Percentiles rank a stretch among this genome's conserved stretches.
Conservation (phyloP, 140 eudicot genomes). For the Anethum foeniculum region DNA sequence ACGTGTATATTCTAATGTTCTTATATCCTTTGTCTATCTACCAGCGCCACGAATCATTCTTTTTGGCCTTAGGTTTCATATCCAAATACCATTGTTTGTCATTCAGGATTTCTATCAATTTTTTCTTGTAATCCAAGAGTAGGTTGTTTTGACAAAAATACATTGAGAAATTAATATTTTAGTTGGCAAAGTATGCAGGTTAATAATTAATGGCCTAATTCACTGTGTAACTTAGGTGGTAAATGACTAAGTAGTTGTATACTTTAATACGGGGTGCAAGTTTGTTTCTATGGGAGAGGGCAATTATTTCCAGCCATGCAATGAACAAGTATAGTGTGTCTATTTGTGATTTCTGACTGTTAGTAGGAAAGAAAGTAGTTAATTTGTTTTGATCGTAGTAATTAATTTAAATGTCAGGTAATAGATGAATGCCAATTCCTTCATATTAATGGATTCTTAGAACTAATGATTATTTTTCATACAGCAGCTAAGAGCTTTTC, state of each 20-base stretch:
- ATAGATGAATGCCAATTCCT: background rate
- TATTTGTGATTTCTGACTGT: background rate
- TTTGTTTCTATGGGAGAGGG: background rate
- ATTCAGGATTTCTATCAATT: background rate
- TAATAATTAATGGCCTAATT: background rate
- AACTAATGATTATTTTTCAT: background rate
- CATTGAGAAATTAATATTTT: background rate
- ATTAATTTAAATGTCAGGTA: constrained; percentile 1
- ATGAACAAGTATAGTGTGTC: background rate
- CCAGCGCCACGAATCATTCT: background rate
- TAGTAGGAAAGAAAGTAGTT: background rate
- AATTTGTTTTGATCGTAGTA: background rate
- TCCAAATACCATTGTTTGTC: background rate
- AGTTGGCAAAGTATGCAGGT: background rate
- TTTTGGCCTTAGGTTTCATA: background rate
- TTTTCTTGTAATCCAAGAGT: background rate
- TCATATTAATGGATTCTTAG: background rate
- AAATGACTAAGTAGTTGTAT: background rate
- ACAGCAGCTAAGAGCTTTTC: background rate
- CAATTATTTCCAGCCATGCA: background rate
- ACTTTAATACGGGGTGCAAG: background rate
- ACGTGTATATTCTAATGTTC: background rate
- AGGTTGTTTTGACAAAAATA: background rate
- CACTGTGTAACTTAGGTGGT: background rate
- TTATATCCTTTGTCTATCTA: background rate